Base-by-base conservation (phyloP, 352 stramenopile genomes). In the Pythium aphanidermatum region DNA sequence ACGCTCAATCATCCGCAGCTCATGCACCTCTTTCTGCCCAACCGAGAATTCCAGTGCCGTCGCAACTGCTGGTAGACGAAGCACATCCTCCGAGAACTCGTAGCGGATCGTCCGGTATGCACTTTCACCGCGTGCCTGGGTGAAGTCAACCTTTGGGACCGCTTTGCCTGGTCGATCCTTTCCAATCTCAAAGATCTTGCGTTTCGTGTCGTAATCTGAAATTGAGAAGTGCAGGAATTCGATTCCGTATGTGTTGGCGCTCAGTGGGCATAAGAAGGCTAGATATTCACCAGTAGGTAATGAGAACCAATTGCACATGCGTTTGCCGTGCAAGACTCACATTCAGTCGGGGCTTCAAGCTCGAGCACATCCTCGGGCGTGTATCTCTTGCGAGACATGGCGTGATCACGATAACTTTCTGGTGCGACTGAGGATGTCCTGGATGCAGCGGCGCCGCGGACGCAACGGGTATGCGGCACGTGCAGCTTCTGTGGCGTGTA, bases 181-280 rank as follows among this genome's bases (percentile, higher is more conserved):
- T 43, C 78, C 76, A 47, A 97, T 92, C 57, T 96, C 86, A 55
- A 98, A 98, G 51, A 98, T 96, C 48, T 82, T 90, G 37, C 86
- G 84, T 61, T 98, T 98, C 23, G 83, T 90, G 35, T 96, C 74
- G 54, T 97, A 97, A 63, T 98, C 91, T 30, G 74, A 77, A 59
- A 98, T 98, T n/a, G 65, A 68, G 63, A 98, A 98, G 53, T 86
- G 79, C 39, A 98, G 67, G 61, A 98, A 98, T 65, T 98, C 92
- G 48, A 98, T 97, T 46, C 88, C 84, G 64, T 97, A 96, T 26
- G 69, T 92, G 73, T 98, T 98, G 53, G 88, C 91, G 37, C 74
- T 95, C 41, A 97, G 62, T 14, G 93, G 82, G 40, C 95, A 98
- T 16, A 98, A 65, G 68, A 98, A 98, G 8, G 69, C 86, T 92